Evolutionary conservation across 306 rosid species (phyloP).

Genomic region (Vigna reflexopilosa): DNA sequence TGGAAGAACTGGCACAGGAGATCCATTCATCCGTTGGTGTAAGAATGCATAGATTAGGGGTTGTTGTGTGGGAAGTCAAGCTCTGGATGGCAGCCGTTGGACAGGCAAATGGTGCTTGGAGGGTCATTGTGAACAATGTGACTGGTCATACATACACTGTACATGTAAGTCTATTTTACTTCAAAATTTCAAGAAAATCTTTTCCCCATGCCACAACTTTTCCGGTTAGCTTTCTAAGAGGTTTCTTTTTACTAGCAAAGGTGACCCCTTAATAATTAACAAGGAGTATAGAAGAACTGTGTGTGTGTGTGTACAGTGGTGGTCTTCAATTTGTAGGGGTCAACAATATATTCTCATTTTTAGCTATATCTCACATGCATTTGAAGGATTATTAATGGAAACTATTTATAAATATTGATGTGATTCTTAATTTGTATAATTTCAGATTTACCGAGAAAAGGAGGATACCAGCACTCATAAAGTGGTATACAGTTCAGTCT

Average conservation of each 20-base stretch:
- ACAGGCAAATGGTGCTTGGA: slow-evolving; percentile 89
- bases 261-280: background rate
- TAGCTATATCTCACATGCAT: slow-evolving; percentile 22
- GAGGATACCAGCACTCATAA: slow-evolving; percentile 68
- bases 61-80: slow-evolving; percentile 96
- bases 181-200: slow-evolving; percentile 35
- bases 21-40: slow-evolving; percentile 88
- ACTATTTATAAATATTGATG: slow-evolving; percentile 37
- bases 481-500: slow-evolving; percentile 74
- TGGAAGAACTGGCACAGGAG: slow-evolving; percentile 74
- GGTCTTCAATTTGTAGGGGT: slow-evolving; percentile 11
- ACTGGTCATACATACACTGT: slow-evolving; percentile 95
- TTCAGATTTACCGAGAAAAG: slow-evolving; percentile 81
- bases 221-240: slow-evolving; percentile 6
- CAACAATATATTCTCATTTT: slow-evolving; percentile 21
- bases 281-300: background rate
- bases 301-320: background rate
- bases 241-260: slow-evolving; percentile 35
- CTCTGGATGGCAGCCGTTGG: slow-evolving; percentile 83
- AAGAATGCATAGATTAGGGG: slow-evolving; percentile 96
- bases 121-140: slow-evolving; percentile 91
- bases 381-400: slow-evolving; percentile 18
- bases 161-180: slow-evolving; percentile 67
- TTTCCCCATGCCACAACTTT: slow-evolving; percentile 25
- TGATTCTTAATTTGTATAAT: slow-evolving; percentile 40